Percentiles rank a stretch among this genome's conserved stretches.
These are phyloP conservation scores for Geotrichum citri-aurantii DNA, from an alignment of 1,139 yeast species.

Conservation along the genomic window DNA sequence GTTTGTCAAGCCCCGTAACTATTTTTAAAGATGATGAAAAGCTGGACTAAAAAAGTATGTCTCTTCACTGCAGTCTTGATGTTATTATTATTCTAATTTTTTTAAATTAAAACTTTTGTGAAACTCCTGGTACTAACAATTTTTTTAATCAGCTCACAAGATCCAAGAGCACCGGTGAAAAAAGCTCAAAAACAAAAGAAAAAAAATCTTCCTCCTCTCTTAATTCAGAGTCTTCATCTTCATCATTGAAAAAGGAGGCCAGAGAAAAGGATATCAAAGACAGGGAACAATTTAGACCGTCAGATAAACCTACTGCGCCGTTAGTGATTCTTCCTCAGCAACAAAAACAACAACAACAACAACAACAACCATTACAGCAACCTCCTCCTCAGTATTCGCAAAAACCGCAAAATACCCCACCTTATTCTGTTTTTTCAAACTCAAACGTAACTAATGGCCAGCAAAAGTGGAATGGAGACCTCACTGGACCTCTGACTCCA, in stretches of 20 bases:
- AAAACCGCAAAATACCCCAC: neutral
- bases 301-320: conserved; percentile 1
- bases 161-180: conserved; percentile 28
- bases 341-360: neutral
- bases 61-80: too few species aligned
- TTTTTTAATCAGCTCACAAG: conserved; percentile 11
- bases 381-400: neutral
- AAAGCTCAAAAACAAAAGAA: conserved; percentile 19
- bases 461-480: neutral
- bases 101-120: too few species aligned
- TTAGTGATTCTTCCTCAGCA: neutral
- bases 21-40: conserved; percentile 35
- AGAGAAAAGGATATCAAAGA: conserved; percentile 18
- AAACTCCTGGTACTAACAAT: too few species aligned
- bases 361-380: conserved; percentile 6
- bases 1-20: too few species aligned
- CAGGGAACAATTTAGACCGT: conserved; percentile 6
- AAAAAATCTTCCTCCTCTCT: conserved; percentile 15
- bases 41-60: conserved; percentile 37
- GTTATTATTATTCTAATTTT: too few species aligned
- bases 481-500: neutral
- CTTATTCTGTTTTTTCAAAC: neutral
- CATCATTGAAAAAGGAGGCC: conserved; percentile 14
- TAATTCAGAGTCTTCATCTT: conserved; percentile 17
- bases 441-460: neutral